Evolutionary conservation across 208 protist genomes (phyloP).

Genomic region (Vickermania ingenoplastis): DNA sequence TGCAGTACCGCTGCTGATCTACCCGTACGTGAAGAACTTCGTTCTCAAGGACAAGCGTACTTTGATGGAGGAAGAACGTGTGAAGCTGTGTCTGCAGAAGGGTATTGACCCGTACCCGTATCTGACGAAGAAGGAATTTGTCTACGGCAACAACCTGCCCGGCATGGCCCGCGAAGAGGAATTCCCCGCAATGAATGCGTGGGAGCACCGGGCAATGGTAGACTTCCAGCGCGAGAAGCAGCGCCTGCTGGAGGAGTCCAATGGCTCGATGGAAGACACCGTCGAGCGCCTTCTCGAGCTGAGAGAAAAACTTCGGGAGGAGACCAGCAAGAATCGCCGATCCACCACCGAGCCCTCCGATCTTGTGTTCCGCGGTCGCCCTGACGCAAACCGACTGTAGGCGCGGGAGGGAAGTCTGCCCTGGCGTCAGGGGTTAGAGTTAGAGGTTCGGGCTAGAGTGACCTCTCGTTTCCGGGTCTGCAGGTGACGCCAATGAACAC

Average conservation of each 20-base stretch:
- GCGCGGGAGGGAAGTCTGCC: too few species aligned
- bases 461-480: too few species aligned
- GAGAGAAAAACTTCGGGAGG: slow-evolving; percentile 17
- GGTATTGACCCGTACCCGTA: slow-evolving; percentile 86
- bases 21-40: slow-evolving; percentile 60
- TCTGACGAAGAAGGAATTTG: slow-evolving; percentile 74
- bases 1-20: slow-evolving; percentile 39
- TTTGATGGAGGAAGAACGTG: slow-evolving; percentile 68
- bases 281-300: slow-evolving; percentile 59
- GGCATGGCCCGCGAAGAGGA: slow-evolving; percentile 25
- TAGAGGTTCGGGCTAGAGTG: too few species aligned
- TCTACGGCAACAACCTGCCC: slow-evolving; percentile 59
- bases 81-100: slow-evolving; percentile 84
- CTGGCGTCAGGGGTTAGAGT: too few species aligned
- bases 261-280: slow-evolving; percentile 45
- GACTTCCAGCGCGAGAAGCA: slow-evolving; percentile 64
- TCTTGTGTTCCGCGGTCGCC: slow-evolving; percentile 37
- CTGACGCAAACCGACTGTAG: slow-evolving; percentile 23
- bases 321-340: slow-evolving; percentile 22
- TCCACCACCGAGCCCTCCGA: slow-evolving; percentile 32
- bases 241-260: slow-evolving; percentile 57
- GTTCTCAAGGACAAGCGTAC: slow-evolving; percentile 33
- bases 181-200: slow-evolving; percentile 27
- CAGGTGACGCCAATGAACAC: too few species aligned
- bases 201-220: slow-evolving; percentile 46